Conservation (phyloP, 2,329 filamentous ascomycete genomes). For the Trichoderma atrobrunneum region DNA sequence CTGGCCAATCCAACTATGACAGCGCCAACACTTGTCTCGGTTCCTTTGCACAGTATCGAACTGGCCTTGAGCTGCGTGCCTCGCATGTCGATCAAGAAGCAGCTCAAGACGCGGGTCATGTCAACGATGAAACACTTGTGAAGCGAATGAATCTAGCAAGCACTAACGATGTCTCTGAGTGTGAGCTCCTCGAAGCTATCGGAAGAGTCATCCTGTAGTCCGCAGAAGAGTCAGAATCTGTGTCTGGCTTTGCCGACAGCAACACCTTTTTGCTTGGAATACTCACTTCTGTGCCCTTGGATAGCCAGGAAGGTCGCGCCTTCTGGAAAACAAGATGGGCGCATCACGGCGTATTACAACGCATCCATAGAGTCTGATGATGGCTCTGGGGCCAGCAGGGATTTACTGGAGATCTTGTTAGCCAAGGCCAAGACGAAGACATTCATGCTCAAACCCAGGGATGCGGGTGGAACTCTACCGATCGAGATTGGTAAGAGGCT, state of each 20-base stretch:
- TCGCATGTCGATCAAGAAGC: background rate
- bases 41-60: background rate
- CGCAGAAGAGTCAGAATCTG: background rate
- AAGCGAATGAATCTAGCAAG: background rate
- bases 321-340: background rate
- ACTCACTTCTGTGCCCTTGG: background rate
- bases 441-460: background rate
- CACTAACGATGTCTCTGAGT: background rate
- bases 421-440: background rate
- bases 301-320: background rate
- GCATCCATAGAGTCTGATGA: background rate
- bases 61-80: background rate
- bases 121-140: too few species aligned
- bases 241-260: background rate
- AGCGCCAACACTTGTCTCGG: background rate
- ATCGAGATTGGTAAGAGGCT: background rate
- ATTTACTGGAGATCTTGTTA: background rate
- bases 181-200: background rate
- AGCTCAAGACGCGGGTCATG: background rate
- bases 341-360: background rate
- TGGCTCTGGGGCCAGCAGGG: background rate
- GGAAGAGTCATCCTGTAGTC: background rate
- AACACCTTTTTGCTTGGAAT: background rate
- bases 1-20: too few species aligned
- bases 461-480: background rate